Evolutionary conservation across 2,329 filamentous ascomycete species (phyloP), one percentile per base, ranked within the genome.

Genomic region (Cytospora chrysosperma): DNA sequence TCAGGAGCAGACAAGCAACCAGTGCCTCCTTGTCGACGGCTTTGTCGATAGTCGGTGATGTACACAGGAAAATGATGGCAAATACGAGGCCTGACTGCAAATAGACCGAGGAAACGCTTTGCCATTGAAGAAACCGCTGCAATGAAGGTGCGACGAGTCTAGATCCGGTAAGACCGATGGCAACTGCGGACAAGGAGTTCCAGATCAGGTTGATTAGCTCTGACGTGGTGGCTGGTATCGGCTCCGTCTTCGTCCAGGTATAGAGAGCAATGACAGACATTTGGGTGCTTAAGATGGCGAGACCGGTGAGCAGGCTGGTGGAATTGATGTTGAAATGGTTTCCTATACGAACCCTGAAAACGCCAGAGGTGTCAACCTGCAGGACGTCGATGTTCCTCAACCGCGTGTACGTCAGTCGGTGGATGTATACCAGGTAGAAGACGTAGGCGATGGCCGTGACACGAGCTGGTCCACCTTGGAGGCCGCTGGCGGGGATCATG

Each of bases 351-450:
- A 65, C 19, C 12, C 56, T 53, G 49, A 63, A 63, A 17, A 43
- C 61, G 24, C 53, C 43, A 5, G 47, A 51, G 1, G 58, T 50
- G 1, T 54, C 52, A 17, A 21, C 27, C 24, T 63, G 34, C 40
- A 59, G 28, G n/a, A 63, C 24, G 5, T 47, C 15, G 3, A 49
- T 26, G 13, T 47, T 63, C 32, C 50, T 63, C 49, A 65, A 50
- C 15, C 61, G 54, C 4, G 56, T 32, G 49, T 51, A 63, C 13
- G 34, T 58, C 9, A 61, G 50, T 5, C 51, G 52, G 17, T 54
- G 13, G 40, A 63, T 56, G 30, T 65, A 65, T 19, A n/a, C 61
- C 53, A 65, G 24, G 8, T 65, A 56, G 57, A 65, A 63, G 26
- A 55, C 0, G 19, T 54, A 54, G 7, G 61, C 56, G n/a, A 34